Conservation (phyloP, 148 eudicot genomes). For the Simmondsia chinensis region DNA sequence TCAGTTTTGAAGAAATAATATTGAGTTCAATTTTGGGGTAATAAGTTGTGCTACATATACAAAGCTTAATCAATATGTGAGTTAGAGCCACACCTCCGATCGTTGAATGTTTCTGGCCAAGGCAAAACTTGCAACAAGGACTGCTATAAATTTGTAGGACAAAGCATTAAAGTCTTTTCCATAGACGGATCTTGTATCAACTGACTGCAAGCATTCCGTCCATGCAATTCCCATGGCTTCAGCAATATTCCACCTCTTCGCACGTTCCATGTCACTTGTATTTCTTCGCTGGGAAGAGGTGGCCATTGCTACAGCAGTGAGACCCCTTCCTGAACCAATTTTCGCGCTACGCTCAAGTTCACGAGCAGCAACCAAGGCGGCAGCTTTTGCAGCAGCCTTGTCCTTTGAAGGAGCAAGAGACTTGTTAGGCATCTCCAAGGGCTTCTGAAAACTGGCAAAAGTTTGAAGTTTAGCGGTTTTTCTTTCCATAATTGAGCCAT, state of each 20-base stretch:
- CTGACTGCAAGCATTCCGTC: constrained; percentile 93
- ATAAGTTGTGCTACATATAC: too few species aligned
- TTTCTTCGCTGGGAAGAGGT: constrained; percentile 87
- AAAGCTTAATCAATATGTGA: too few species aligned
- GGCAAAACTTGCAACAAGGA: constrained; percentile 95
- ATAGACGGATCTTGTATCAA: constrained; percentile 82
- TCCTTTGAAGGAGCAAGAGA: constrained; percentile 60
- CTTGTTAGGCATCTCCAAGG: constrained; percentile 42
- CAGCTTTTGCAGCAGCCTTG: constrained; percentile 96
- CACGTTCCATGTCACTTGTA: constrained; percentile 78
- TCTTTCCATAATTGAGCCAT: constrained; percentile 74
- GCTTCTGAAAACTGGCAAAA: constrained; percentile 89
- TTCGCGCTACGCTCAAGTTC: constrained; percentile 97
- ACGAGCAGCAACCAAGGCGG: constrained; percentile 98
- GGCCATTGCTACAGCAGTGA: constrained; percentile 99
- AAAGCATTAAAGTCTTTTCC: constrained; percentile 90
- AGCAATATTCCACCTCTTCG: constrained; percentile 81
- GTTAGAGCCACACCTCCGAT: constrained; percentile 89
- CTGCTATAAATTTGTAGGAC: constrained; percentile 89
- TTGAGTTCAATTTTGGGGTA: too few species aligned
- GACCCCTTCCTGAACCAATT: constrained; percentile 98
- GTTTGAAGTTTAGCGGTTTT: constrained; percentile 71
- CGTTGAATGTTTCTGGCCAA: constrained; percentile 96
- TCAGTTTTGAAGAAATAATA: too few species aligned
- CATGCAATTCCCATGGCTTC: constrained; percentile 99